Evolutionary conservation across 2,329 filamentous ascomycete species (phyloP).

Genomic region (Xylariomycetidae sp.): DNA sequence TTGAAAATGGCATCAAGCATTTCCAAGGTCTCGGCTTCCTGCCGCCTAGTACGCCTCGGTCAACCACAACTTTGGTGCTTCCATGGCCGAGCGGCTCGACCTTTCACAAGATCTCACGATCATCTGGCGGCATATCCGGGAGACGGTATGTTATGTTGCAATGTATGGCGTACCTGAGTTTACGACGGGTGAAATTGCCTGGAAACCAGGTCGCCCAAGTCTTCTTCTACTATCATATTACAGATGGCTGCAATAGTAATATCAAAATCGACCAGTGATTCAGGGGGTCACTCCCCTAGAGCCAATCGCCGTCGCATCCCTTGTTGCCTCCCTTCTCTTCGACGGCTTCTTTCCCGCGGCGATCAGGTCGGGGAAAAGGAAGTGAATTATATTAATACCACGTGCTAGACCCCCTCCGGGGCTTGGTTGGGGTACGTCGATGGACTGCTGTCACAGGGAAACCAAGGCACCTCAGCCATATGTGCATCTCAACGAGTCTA

Average conservation of each 20-base stretch:
- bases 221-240: constrained; percentile 3
- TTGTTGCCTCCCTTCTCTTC: constrained; percentile 6
- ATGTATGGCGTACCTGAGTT: constrained; percentile 10
- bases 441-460: constrained; percentile 8
- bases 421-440: constrained; percentile 10
- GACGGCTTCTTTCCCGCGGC: constrained; percentile 18
- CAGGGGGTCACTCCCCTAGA: too few species aligned
- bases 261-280: too few species aligned
- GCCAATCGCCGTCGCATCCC: constrained; percentile 3
- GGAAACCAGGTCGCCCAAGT: constrained; percentile 12
- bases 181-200: constrained; percentile 3
- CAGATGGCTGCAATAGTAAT: constrained; percentile 6
- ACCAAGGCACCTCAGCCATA: too few species aligned
- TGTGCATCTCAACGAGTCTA: constrained; percentile 12
- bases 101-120: too few species aligned
- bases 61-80: too few species aligned
- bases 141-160: constrained; percentile 1
- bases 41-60: too few species aligned
- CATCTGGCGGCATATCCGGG: too few species aligned
- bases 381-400: constrained; percentile 17
- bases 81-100: too few species aligned
- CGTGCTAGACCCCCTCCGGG: constrained; percentile 13
- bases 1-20: too few species aligned
- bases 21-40: too few species aligned
- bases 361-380: constrained; percentile 18